These are phyloP conservation scores for Colletotrichum sp. DNA, from an alignment of 2,329 filamentous ascomycete species.

Conservation along the genomic window DNA sequence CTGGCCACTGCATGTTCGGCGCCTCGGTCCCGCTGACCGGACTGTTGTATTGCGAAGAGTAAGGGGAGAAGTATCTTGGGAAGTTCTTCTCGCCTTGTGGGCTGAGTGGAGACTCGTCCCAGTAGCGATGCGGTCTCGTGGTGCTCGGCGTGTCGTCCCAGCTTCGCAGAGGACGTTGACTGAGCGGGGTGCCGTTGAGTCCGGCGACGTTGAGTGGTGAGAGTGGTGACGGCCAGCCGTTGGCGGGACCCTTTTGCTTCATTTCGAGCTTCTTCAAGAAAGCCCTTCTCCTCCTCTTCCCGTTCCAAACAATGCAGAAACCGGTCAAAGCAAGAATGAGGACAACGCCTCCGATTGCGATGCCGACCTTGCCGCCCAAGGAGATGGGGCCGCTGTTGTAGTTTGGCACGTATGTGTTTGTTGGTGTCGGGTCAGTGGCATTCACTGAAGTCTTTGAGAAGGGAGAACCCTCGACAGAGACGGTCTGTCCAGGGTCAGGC, in stretches of 20 bases:
- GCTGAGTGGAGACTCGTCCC: constrained; percentile 56
- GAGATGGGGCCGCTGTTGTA: constrained; percentile 51
- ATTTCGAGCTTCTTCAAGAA: constrained; percentile 54
- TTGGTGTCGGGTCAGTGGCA: constrained; percentile 53
- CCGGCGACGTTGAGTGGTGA: constrained; percentile 31
- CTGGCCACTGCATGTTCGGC: constrained; percentile 41
- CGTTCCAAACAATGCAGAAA: constrained; percentile 60
- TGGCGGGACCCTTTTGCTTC: constrained; percentile 33
- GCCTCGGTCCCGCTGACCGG: constrained; percentile 36
- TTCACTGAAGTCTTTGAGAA: constrained; percentile 56
- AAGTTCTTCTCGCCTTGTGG: constrained; percentile 43
- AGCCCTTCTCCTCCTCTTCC: constrained; percentile 58
- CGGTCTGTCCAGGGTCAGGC: constrained; percentile 47
- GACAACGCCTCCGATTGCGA: constrained; percentile 57
- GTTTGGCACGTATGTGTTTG: constrained; percentile 41
- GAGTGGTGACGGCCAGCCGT: constrained; percentile 47
- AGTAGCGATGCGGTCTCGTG: constrained; percentile 56
- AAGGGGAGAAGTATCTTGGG: constrained; percentile 62
- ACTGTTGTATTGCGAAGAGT: constrained; percentile 58
- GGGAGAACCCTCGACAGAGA: constrained; percentile 57
- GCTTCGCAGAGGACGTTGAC: constrained; percentile 38
- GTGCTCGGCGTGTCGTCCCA: constrained; percentile 64
- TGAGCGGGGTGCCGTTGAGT: constrained; percentile 24
- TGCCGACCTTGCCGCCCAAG: constrained; percentile 62
- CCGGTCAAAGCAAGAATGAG: constrained; percentile 53